Evolutionary conservation across 1,139 yeast species (phyloP), one percentile per base, ranked within the genome.

Genomic region (Saccharomyces hybrid): DNA sequence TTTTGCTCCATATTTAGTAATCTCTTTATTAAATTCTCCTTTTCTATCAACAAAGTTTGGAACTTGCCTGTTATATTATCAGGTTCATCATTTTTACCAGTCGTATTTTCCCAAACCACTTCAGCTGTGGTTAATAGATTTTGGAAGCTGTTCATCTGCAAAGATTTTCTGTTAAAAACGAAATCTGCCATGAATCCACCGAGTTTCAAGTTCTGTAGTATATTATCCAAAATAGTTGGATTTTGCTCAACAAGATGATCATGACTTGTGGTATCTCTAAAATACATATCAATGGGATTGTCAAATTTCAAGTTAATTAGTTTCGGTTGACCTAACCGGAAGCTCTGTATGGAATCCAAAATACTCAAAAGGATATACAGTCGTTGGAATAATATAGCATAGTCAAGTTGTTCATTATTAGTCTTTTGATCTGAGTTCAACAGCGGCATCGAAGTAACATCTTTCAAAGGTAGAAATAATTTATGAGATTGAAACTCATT

Each of bases 311-410:
- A 61, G 38, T 69, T 64, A 41, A 75, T 60, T 51, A 70, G 58
- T 55, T 77, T 75, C 47, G 83, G 86, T 1, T 76, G 73, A 1
- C 89, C 90, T 70, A 78, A 82, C 48, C 80, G 75, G 41, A 85
- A 69, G 27, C 84, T 70, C 60, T 81, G 82, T 41, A 83, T 64
- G 29, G 79, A 73, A 65, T 84, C 89, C 52, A 86, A 73, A 0
- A 82, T 67, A 19, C 74, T 71, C 38, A 83, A 62, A 41, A 77
- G 73, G 50, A 77, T 74, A 62, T 79, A 80, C 26, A 83, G 70
- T 58, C 81, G 76, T 11, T 82, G 79, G 54, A 80, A 71, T 49
- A 76, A 71, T 11, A 78, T 58, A 50, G 73, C 71, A 53, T 74
- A 70, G 54, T 73, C 72, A 7, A 38, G 44, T 19, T 38, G 44